phyloP scores from a whole-genome alignment of 148 eudicot species.

The Persicaria tinctoria region DNA sequence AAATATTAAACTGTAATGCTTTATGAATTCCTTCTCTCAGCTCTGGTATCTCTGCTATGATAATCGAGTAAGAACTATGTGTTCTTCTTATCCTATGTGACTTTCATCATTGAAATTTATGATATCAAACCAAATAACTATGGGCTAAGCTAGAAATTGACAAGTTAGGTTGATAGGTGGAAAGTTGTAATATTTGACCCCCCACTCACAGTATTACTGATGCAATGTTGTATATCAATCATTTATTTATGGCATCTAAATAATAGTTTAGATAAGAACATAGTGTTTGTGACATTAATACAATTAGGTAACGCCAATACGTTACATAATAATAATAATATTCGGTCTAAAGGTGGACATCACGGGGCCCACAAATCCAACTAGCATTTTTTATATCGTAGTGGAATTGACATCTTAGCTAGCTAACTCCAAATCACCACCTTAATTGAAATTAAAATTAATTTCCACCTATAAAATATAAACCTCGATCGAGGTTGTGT shows the following conservation, averaged over 20 bases:
- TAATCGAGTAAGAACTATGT: background rate
- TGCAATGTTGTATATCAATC: background rate
- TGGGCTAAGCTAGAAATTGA: background rate
- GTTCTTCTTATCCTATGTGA: background rate
- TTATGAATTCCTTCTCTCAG: too few species aligned
- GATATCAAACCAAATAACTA: background rate
- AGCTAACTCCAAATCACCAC: background rate
- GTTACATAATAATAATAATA: background rate
- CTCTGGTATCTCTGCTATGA: too few species aligned
- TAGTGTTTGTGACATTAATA: conserved; percentile 1
- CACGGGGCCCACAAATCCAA: background rate
- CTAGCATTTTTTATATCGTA: background rate
- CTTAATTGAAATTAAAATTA: background rate
- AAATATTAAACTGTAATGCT: too few species aligned
- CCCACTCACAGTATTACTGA: background rate
- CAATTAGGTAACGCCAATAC: conserved; percentile 1
- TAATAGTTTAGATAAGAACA: conserved; percentile 3
- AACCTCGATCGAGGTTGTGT: too few species aligned
- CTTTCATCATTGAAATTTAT: background rate
- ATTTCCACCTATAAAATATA: background rate
- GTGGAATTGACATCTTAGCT: background rate
- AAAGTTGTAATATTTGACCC: conserved; percentile 1
- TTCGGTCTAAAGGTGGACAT: background rate
- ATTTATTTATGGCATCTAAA: conserved; percentile 8
- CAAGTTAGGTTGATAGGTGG: background rate